Base-by-base conservation (phyloP, 2,329 filamentous ascomycete genomes). In the Chaetomium sp. region DNA sequence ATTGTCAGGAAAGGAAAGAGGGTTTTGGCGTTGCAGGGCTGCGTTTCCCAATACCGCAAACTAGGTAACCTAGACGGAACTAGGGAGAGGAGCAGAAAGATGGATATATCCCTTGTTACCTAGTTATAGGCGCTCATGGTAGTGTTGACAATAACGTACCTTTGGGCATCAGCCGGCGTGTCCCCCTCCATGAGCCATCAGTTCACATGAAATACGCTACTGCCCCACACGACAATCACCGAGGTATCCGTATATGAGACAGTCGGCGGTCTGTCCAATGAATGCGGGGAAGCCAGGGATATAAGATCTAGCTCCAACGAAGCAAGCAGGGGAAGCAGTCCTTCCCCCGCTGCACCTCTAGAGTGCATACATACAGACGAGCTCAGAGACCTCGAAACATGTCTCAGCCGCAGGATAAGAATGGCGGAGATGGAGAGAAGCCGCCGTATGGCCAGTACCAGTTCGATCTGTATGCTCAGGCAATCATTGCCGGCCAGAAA, bases 401-500 rank as follows among this genome's bases (percentile, higher is more conserved):
- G 63, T 56, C 42, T 1, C 57, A 25, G 19, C 38, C 56, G 4
- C 56, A 56, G 27, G 35, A 47, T 45, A 56, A 61, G 5, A 45
- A 33, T 35, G 47, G 35, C 35, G 33, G 29, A 2, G 42, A 38
- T n/a, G 57, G 38, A 13, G 55, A 33, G 42, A 66, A 35, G 49
- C 42, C 62, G n/a, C 56, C 68, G 10, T 75, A 64, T 23, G 62
- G 62, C 16, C 62, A 64, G 57, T 64, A 75, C 65, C 73, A 73
- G 51, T 56, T 73, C 51, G 70, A 73, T 45, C 79, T 87, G 62
- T 85, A 87, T 68, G 75, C 75, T 64, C 79, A 80, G 67, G 84
- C 85, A 62, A 78, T 86, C 70, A 71, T 86, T 16, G 73, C 78
- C 51, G 78, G 80, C 60, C 72, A 78, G 53, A 73, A 78, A 19